Evolutionary conservation across 257 asterid species (phyloP).

Genomic region (Marsdenia floribunda): DNA sequence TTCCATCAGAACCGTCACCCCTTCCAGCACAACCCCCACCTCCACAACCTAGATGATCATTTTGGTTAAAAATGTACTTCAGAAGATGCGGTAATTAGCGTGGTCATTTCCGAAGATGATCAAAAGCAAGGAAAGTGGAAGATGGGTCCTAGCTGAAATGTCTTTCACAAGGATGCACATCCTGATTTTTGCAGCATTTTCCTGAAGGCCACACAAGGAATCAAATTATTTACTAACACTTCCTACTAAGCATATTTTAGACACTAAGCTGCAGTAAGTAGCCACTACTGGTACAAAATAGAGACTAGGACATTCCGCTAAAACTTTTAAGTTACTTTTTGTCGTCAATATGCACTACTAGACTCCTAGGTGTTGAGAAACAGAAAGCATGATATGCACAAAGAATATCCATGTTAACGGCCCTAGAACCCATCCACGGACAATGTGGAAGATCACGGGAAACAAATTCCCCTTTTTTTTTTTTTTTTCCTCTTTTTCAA

Average conservation of each 20-base stretch:
- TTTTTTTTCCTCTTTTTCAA: background rate
- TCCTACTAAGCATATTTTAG: slow-evolving; percentile 5
- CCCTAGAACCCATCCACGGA: no score
- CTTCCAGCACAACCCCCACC: slow-evolving; percentile 48
- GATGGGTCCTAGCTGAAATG: background rate
- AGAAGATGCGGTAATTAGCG: background rate
- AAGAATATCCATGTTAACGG: background rate
- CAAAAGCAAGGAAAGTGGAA: slow-evolving; percentile 8
- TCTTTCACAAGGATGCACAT: slow-evolving; percentile 8
- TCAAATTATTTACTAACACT: slow-evolving; percentile 9
- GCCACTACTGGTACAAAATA: slow-evolving; percentile 11
- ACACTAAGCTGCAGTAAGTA: slow-evolving; percentile 8
- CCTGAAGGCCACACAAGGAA: background rate
- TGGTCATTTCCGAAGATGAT: background rate
- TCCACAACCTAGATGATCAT: slow-evolving; percentile 62
- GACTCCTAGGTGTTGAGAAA: background rate
- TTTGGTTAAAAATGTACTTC: slow-evolving; percentile 8
- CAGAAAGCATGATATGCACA: background rate
- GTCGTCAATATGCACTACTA: slow-evolving; percentile 8
- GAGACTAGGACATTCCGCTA: slow-evolving; percentile 7
- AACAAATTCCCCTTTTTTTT: background rate
- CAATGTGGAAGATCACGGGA: background rate
- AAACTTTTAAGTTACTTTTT: slow-evolving; percentile 7
- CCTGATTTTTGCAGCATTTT: slow-evolving; percentile 12
- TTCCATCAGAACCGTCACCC: slow-evolving; percentile 41